Percentiles rank a stretch among this genome's conserved stretches.
phyloP scores from a whole-genome alignment of 495 filamentous ascomycete species.

The Penicillium diatomitis region DNA sequence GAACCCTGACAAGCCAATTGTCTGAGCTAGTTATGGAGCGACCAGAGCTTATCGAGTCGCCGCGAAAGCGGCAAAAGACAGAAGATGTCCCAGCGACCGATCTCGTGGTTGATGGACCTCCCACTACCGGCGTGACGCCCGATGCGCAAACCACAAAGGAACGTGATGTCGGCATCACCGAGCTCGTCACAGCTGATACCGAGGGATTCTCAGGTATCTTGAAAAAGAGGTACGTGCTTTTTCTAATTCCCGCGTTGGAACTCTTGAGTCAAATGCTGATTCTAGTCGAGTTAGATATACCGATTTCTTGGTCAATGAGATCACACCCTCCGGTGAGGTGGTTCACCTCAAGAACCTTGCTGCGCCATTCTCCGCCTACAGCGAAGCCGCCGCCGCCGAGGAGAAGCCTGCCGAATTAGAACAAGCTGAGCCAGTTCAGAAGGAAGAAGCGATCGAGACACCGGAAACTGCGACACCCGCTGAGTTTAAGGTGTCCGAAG shows the following conservation, averaged over 20 bases:
- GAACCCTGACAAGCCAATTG: background rate
- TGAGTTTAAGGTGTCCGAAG: slow-evolving; percentile 33
- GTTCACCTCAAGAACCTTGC: slow-evolving; percentile 55
- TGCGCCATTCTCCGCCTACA: slow-evolving; percentile 11
- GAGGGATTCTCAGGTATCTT: slow-evolving; percentile 46
- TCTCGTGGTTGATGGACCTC: slow-evolving; percentile 7
- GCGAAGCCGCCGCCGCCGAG: background rate
- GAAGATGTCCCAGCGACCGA: slow-evolving; percentile 19
- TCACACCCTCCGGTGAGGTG: slow-evolving; percentile 66
- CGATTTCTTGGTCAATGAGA: slow-evolving; percentile 94
- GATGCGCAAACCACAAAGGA: slow-evolving; percentile 36
- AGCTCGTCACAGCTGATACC: slow-evolving; percentile 41
- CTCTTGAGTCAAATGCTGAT: background rate
- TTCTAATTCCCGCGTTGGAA: background rate
- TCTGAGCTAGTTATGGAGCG: slow-evolving; percentile 27
- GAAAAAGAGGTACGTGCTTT: slow-evolving; percentile 45
- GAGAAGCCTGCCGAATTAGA: slow-evolving; percentile 2
- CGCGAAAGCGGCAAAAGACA: slow-evolving; percentile 37
- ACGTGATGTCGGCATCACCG: slow-evolving; percentile 45
- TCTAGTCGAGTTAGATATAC: slow-evolving; percentile 54
- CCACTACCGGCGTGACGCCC: slow-evolving; percentile 1
- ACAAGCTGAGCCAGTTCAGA: background rate
- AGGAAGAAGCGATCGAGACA: slow-evolving; percentile 4
- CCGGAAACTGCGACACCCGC: slow-evolving; percentile 8
- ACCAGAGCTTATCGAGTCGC: slow-evolving; percentile 31